A percentile compares a stretch with the other conserved stretches of the same genome.
These are phyloP conservation scores for Talaromyces islandicus DNA, from an alignment of 2,329 filamentous ascomycete genomes.

Conservation along the genomic window DNA sequence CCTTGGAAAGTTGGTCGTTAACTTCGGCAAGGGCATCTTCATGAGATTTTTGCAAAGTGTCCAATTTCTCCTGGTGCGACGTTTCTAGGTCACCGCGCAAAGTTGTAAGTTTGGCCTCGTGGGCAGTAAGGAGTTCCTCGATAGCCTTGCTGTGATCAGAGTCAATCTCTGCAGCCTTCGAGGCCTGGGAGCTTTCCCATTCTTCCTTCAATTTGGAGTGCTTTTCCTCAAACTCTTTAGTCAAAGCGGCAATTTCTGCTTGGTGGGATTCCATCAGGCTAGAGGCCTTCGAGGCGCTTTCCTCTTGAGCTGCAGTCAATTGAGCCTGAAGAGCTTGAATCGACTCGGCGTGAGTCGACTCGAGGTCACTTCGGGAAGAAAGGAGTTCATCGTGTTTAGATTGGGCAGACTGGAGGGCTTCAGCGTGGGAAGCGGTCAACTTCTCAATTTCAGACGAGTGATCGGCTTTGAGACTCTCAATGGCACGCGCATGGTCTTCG, in stretches of 20 bases:
- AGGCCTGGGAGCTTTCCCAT: conserved; percentile 27
- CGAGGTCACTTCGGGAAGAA: conserved; percentile 22
- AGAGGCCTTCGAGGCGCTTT: conserved; percentile 22
- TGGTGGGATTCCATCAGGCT: conserved; percentile 23
- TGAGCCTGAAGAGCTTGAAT: conserved; percentile 15
- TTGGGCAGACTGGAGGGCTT: conserved; percentile 26
- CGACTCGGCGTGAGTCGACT: conserved; percentile 19
- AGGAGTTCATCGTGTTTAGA: conserved; percentile 28
- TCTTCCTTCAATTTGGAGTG: conserved; percentile 31
- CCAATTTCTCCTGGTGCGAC: conserved; percentile 29
- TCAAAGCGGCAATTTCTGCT: conserved; percentile 26
- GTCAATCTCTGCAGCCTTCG: conserved; percentile 30
- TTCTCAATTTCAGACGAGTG: conserved; percentile 30
- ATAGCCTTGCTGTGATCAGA: conserved; percentile 34
- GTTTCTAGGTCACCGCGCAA: conserved; percentile 31
- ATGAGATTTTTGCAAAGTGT: conserved; percentile 30
- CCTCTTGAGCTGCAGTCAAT: conserved; percentile 19
- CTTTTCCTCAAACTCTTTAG: conserved; percentile 28
- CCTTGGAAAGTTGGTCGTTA: conserved; percentile 29
- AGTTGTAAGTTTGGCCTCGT: conserved; percentile 33
- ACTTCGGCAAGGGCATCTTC: conserved; percentile 26
- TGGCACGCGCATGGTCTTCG: conserved; percentile 27
- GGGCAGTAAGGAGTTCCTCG: conserved; percentile 33
- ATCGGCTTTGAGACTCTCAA: conserved; percentile 28
- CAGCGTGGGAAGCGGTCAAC: conserved; percentile 24